Base-by-base conservation (phyloP, 805 yeast species). In the Metschnikowia kunwiensis region DNA sequence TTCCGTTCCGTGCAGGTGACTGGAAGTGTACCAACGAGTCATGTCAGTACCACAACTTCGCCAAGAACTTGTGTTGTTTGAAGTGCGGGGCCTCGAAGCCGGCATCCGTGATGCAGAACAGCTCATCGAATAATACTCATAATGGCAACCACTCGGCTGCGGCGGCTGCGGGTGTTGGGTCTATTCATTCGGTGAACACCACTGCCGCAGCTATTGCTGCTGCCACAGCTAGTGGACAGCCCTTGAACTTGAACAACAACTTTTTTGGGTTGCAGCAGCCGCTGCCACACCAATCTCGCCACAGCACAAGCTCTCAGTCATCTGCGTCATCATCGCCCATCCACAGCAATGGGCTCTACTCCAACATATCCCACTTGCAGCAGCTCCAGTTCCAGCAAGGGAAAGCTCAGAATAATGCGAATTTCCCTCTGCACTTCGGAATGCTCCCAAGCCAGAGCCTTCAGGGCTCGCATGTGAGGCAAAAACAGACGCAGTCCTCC, bases 1-100 rank as follows among this genome's bases (percentile, higher is more conserved):
- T 89, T n/a, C 96, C 96, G 20, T 89, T 89, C 62, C 75, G 97
- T 51, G 96, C 96, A 3, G 96, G 96, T 34, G 97, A 88, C 62
- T 89, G 96, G 96, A 88, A 87, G 60, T 89, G 96, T 66, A 69
- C 76, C 18, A 78, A 75, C 45, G 89, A 82, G 37, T 68, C 75
- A 17, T 89, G 96, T 58, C 72, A 79, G 22, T 89, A 89, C 59
- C 96, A 88, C 60, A 88, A 88, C 59, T 88, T 88, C 69, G 96
- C 96, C 3, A 88, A 88, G 54, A 88, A 88, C 58, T 69, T 86
- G 39, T 78, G 81, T 40, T 88, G 97, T 57, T 70, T 88, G 55
- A 81, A 91, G 57, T 88, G 97, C 63, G 94, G 95, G 4, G 83
- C 86, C 1, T 80, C 89, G 29, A 77, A 67, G 38, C 72, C 72